Conservation (phyloP, 2,329 filamentous ascomycete species). For the Cercospora zeina region DNA sequence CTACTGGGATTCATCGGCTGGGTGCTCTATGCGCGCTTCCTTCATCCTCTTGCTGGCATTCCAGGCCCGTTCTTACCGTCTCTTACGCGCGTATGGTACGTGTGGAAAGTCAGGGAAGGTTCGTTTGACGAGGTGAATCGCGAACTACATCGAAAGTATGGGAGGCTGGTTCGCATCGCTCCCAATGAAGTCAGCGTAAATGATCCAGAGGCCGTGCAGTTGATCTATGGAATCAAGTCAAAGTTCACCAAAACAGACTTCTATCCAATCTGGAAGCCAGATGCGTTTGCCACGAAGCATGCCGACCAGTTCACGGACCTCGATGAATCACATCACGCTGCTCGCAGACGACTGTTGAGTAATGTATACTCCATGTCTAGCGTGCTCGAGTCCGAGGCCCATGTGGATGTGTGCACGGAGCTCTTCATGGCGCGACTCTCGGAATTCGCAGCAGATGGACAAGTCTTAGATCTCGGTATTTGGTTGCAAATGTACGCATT, state of each 20-base stretch:
- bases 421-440: neutral
- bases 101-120: neutral
- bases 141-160: neutral
- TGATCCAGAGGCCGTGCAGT: neutral
- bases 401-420: conserved; percentile 3
- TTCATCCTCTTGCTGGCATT: neutral
- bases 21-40: neutral
- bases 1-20: neutral
- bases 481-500: conserved; percentile 10
- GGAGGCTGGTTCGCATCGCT: neutral
- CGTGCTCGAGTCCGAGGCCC: neutral
- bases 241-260: neutral
- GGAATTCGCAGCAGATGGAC: neutral
- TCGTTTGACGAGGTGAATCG: neutral
- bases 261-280: neutral
- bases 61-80: neutral
- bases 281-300: conserved; percentile 5
- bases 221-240: neutral
- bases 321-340: neutral
- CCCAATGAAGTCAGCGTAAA: neutral
- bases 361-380: conserved; percentile 7
- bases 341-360: neutral
- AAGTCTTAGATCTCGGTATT: conserved; percentile 1
- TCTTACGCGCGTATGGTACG: neutral
- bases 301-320: conserved; percentile 5